Percentiles rank a stretch among this genome's conserved stretches.
Evolutionary conservation across 345 rosid genomes (phyloP).

Genomic region (Chamaenerion angustifolium): DNA sequence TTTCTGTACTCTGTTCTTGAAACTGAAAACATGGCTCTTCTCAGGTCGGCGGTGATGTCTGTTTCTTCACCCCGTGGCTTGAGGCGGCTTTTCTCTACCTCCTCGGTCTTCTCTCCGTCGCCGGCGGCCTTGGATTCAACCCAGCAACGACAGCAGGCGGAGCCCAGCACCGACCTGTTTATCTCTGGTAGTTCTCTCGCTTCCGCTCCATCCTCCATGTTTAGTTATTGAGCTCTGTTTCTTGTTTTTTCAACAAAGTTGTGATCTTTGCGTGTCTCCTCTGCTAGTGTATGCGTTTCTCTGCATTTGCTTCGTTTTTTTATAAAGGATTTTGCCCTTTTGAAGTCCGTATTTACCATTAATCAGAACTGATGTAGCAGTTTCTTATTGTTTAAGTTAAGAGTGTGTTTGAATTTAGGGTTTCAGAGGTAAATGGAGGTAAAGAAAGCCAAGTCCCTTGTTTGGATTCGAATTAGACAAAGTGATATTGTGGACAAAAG

Average conservation of each 20-base stretch:
- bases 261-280: too few species aligned
- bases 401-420: too few species aligned
- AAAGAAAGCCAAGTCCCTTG: too few species aligned
- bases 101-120: slow-evolving; percentile 20
- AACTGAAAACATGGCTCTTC: slow-evolving; percentile 13
- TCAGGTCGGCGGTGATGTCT: slow-evolving; percentile 22
- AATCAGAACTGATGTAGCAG: too few species aligned
- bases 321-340: too few species aligned
- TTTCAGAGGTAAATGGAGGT: too few species aligned
- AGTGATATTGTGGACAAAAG: too few species aligned
- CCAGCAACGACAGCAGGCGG: slow-evolving; percentile 42
- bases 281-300: too few species aligned
- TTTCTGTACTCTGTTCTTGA: not conserved
- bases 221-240: not conserved
- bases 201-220: not conserved
- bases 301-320: too few species aligned
- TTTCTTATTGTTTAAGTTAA: too few species aligned
- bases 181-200: slow-evolving; percentile 32
- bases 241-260: not conserved
- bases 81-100: slow-evolving; percentile 34
- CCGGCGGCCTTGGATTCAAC: slow-evolving; percentile 7
- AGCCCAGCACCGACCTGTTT: slow-evolving; percentile 67
- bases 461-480: too few species aligned
- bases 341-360: too few species aligned
- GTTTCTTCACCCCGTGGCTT: slow-evolving; percentile 22